phyloP scores from a whole-genome alignment of 1,284 basidiomycete genomes.

The Fomitopsis schrenkii region DNA sequence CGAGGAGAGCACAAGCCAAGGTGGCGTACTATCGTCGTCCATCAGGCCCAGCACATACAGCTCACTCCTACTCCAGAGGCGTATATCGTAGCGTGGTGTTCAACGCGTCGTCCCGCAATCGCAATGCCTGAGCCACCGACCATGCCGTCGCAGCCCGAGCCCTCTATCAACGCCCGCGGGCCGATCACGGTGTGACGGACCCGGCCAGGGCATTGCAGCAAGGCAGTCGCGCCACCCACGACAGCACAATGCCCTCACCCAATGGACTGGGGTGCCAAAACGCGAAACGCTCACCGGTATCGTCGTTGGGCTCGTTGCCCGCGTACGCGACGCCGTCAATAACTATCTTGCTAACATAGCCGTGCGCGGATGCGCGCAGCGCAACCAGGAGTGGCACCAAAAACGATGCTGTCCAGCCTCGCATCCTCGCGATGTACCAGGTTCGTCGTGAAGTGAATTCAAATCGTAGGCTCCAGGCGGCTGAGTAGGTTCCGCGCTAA shows the following conservation, averaged over 20 bases:
- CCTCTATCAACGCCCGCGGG: no score
- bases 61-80: no score
- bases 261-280: not conserved
- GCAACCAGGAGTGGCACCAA: not conserved
- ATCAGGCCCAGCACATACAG: no score
- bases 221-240: no score
- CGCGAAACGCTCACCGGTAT: not conserved
- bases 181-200: not conserved
- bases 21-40: no score
- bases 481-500: not conserved
- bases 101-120: no score
- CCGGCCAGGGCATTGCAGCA: not conserved
- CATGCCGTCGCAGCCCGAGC: no score
- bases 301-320: conserved; percentile 35
- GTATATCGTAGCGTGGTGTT: no score
- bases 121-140: no score
- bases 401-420: not conserved
- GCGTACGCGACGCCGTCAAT: conserved; percentile 52
- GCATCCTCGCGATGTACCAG: not conserved
- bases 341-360: conserved; percentile 47
- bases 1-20: no score
- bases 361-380: conserved; percentile 47
- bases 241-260: no score
- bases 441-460: not conserved
- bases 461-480: not conserved